Evolutionary conservation across 805 yeast species (phyloP).

Genomic region (Naumovozyma castellii): DNA sequence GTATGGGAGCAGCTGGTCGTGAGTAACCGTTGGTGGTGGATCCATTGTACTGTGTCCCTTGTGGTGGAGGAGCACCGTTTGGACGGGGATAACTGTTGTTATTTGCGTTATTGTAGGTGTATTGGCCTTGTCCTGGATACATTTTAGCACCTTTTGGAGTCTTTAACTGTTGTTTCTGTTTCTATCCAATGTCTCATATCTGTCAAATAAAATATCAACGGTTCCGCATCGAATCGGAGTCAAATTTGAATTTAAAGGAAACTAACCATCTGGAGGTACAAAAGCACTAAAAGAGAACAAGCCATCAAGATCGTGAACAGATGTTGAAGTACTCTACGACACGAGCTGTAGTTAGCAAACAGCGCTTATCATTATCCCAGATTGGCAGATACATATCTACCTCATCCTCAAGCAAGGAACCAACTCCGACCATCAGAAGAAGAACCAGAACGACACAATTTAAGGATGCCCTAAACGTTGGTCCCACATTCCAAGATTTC

Average conservation of each 20-base stretch:
- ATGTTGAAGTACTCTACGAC: too few relatives aligned
- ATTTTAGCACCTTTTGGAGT: conserved; percentile 1
- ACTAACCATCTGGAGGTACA: neutral
- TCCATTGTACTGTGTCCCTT: neutral
- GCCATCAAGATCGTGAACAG: neutral
- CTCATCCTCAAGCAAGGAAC: neutral
- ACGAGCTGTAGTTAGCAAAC: too few relatives aligned
- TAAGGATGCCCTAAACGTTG: conserved; percentile 61
- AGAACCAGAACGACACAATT: conserved; percentile 51
- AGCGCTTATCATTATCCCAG: neutral
- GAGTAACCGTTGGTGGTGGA: neutral
- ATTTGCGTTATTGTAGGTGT: conserved; percentile 22
- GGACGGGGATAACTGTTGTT: neutral
- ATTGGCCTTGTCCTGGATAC: conserved; percentile 6
- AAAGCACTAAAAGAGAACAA: neutral
- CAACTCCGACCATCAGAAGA: neutral
- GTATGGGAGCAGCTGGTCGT: conserved; percentile 11
- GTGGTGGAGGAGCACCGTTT: neutral
- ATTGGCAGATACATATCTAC: neutral
- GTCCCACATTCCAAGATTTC: conserved; percentile 93
- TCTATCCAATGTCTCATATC: too few relatives aligned
- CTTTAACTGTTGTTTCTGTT: neutral
- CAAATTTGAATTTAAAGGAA: neutral
- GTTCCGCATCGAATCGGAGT: neutral
- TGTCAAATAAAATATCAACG: too few relatives aligned